Conservation (phyloP, 78 protist species). For the Dictyostelium intermedium region DNA sequence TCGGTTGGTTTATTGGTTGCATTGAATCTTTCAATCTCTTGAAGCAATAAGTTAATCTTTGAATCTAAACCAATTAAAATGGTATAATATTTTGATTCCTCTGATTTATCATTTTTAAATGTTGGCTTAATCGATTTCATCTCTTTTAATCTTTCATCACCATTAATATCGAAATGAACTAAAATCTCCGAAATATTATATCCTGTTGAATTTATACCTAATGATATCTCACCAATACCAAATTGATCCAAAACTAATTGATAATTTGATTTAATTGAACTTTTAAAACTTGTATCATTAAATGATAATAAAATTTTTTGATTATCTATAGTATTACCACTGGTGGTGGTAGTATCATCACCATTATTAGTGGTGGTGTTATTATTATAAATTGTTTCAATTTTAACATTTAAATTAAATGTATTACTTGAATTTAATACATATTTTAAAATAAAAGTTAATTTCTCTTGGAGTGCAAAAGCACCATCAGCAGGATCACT, state of each 20-base stretch:
- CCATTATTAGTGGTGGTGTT: neutral
- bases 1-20: constrained; percentile 7
- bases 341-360: neutral
- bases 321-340: neutral
- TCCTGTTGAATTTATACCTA: neutral
- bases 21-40: neutral
- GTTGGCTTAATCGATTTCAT: neutral
- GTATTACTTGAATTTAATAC: neutral
- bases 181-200: neutral
- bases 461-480: constrained; percentile 58
- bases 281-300: neutral
- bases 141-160: neutral
- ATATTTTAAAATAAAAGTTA: constrained; percentile 31
- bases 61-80: neutral
- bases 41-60: neutral
- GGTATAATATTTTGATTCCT: neutral
- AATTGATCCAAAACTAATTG: neutral
- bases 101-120: neutral
- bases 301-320: neutral
- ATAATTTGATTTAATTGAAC: neutral
- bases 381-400: neutral
- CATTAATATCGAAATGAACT: neutral
- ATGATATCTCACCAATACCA: neutral
- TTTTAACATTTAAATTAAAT: neutral
- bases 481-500: constrained; percentile 63